Conservation (phyloP, 768 basidiomycete genomes). For the Kwoniella sp. region DNA sequence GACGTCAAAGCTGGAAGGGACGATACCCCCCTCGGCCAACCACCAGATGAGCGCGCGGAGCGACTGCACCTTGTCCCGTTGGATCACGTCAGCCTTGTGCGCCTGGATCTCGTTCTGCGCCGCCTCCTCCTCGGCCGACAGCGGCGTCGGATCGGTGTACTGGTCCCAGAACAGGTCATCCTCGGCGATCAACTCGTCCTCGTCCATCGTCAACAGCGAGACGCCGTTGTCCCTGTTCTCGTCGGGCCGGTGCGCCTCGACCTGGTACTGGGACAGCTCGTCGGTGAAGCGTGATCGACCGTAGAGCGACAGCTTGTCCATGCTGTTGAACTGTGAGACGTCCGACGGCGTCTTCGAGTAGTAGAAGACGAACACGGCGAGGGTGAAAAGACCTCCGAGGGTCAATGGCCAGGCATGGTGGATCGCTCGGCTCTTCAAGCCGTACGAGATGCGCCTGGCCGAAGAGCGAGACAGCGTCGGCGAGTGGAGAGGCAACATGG, state of each 20-base stretch:
- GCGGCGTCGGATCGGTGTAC: conserved; percentile 27
- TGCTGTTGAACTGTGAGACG: conserved; percentile 3
- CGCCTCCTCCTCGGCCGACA: conserved; percentile 22
- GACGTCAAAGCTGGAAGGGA: conserved; percentile 32
- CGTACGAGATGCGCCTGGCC: conserved; percentile 32
- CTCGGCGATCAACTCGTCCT: conserved; percentile 42
- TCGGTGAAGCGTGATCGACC: conserved; percentile 12
- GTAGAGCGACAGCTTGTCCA: conserved; percentile 4
- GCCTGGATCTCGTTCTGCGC: conserved; percentile 23
- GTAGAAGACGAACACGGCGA: conserved; percentile 22
- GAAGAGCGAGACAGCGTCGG: conserved; percentile 1
- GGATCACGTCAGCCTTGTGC: conserved; percentile 23
- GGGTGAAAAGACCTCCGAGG: conserved; percentile 19
- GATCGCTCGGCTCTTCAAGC: conserved; percentile 20
- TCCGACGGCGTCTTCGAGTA: conserved; percentile 2
- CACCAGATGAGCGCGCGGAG: conserved; percentile 42
- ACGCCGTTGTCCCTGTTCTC: conserved; percentile 18
- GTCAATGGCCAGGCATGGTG: conserved; percentile 21
- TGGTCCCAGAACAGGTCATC: conserved; percentile 39
- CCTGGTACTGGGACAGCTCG: conserved; percentile 7
- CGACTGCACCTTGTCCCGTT: conserved; percentile 28
- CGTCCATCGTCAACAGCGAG: conserved; percentile 22
- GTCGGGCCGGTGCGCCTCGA: conserved; percentile 4
- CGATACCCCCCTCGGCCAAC: conserved; percentile 42
- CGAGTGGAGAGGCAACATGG: conserved; percentile 9